A percentile compares a stretch with the other conserved stretches of the same genome.
These are phyloP conservation scores for Strigomonas culicis DNA, from an alignment of 208 protist species.

Conservation along the genomic window DNA sequence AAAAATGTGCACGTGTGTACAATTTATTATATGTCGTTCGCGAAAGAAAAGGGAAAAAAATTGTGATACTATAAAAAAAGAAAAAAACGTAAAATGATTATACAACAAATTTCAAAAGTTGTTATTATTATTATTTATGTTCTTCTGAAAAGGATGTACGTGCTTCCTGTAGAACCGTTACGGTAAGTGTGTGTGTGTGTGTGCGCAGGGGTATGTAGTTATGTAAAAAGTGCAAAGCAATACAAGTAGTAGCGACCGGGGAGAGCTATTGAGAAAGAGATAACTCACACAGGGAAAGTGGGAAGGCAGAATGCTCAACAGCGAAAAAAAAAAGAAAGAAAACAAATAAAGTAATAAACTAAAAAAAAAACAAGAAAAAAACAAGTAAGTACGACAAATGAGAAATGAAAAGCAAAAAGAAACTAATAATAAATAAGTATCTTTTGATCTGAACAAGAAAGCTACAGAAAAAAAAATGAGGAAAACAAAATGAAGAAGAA, in stretches of 20 bases:
- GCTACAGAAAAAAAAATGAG: not conserved
- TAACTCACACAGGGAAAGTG: too few species aligned
- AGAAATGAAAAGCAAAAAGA: not conserved
- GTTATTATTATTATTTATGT: conserved; percentile 8
- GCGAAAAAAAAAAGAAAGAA: conserved; percentile 8
- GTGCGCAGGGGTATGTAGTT: not conserved
- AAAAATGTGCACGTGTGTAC: not conserved
- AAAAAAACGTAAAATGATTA: not conserved
- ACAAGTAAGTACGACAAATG: not conserved
- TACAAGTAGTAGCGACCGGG: too few species aligned
- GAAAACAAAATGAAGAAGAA: conserved; percentile 5
- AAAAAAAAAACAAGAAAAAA: not conserved
- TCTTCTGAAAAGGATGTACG: not conserved
- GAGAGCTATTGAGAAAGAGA: too few species aligned
- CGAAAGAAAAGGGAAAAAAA: conserved; percentile 16
- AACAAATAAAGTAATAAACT: conserved; percentile 2
- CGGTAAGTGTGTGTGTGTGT: conserved; percentile 6
- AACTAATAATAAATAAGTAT: not conserved
- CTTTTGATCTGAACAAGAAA: not conserved
- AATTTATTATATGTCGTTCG: not conserved
- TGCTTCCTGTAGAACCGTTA: not conserved
- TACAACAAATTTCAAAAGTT: not conserved
- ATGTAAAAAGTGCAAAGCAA: not conserved
- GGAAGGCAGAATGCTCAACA: too few species aligned
- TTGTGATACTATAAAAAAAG: conserved; percentile 14